phyloP scores from a whole-genome alignment of 768 basidiomycete species.

The Cubamyces lactineus region DNA sequence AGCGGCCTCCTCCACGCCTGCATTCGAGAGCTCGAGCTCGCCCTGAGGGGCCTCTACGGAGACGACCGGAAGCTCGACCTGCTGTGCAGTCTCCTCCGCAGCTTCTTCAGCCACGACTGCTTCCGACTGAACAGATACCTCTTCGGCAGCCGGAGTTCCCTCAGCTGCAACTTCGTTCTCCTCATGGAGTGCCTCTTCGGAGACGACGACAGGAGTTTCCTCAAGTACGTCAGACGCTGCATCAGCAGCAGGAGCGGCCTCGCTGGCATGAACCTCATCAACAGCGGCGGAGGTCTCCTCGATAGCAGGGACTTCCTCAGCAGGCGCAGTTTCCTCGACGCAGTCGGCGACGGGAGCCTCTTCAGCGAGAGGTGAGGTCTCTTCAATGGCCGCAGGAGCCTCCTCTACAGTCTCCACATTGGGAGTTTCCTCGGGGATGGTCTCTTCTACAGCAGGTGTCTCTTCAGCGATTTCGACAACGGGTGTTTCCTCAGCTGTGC shows the following conservation, averaged over 20 bases:
- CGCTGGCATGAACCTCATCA: background rate
- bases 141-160: slow-evolving; percentile 3
- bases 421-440: background rate
- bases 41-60: slow-evolving; percentile 14
- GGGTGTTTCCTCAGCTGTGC: background rate
- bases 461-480: background rate
- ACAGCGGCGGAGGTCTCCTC: background rate
- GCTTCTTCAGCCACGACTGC: background rate
- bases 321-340: background rate
- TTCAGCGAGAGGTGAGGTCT: background rate
- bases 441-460: background rate
- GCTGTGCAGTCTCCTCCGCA: background rate
- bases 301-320: background rate
- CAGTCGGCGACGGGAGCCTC: background rate
- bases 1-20: slow-evolving; percentile 7
- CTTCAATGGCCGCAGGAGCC: background rate
- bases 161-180: slow-evolving; percentile 2
- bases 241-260: background rate
- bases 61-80: slow-evolving; percentile 12
- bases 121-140: slow-evolving; percentile 1
- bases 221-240: slow-evolving; percentile 1
- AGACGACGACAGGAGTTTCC: background rate
- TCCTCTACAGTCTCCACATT: too few species aligned
- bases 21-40: slow-evolving; percentile 7
- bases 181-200: background rate